Evolutionary conservation across 495 filamentous ascomycete genomes (phyloP), one percentile per base, ranked within the genome.

Genomic region (Aspergillus avenaceus): DNA sequence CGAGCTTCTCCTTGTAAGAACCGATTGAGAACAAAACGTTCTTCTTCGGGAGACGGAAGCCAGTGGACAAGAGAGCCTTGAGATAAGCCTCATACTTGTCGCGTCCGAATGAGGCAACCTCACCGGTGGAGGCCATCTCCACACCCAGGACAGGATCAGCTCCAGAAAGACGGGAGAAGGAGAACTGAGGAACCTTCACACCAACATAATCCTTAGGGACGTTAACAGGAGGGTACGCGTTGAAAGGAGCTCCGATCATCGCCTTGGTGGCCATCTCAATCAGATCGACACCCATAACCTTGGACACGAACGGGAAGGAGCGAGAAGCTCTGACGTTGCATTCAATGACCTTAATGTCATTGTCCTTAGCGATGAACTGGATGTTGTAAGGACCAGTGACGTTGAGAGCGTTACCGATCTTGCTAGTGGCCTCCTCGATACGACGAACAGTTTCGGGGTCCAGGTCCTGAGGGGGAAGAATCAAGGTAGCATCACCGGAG

Each of bases 191-290:
- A 13, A 97, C 93, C 76, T 98, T 98, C 48, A 97, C 92, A 69
- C 88, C 93, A 38, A 97, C 91, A 60, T 90, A 92, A 62, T 91
- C 81, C 25, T 84, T 75, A 24, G 88, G 84, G 23, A 96, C 76
- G 45, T 76, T 80, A 46, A 84, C 77, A 24, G 83, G 76, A 37
- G 93, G 92, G 54, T 98, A 98, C 52, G 84, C 86, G 18, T 75
- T 65, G 60, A 97, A 84, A 2, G 88, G 88, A 52, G 88, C 67
- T 25, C 85, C 88, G 72, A 95, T 87, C 71, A 98, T 97, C 13
- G 93, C 92, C 75, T 96, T 96, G 47, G 93, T 97, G 12, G 93
- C 92, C 89, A 98, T 93, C 73, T 97, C 92, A 55, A 98, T 97
- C 28, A 98, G 78, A 60, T 98, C 92, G 34, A 97, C 87, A 32